Conservation (phyloP, 2,329 filamentous ascomycete species). For the Chlorencoelia australis region DNA sequence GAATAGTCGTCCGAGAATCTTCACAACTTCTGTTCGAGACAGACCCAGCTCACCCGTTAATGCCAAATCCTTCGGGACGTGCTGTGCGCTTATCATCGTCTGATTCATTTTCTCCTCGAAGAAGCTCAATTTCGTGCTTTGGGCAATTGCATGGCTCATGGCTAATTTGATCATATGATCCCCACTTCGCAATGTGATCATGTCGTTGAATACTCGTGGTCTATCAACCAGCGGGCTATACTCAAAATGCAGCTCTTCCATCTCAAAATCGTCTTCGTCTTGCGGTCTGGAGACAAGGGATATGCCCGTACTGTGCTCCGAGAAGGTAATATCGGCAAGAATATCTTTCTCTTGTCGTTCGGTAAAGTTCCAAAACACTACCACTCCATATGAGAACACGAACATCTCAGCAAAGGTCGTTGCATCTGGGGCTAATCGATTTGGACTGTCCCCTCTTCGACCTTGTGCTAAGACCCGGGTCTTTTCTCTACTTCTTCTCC, state of each 20-base stretch:
- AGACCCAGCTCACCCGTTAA: slow-evolving; percentile 85
- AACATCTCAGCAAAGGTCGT: slow-evolving; percentile 90
- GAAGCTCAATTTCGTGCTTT: slow-evolving; percentile 91
- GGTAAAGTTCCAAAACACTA: slow-evolving; percentile 98
- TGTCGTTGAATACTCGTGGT: slow-evolving; percentile 94
- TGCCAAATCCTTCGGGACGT: slow-evolving; percentile 81
- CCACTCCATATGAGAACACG: slow-evolving; percentile 92
- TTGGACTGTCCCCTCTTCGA: slow-evolving; percentile 39
- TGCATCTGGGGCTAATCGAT: slow-evolving; percentile 57
- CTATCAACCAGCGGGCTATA: slow-evolving; percentile 80
- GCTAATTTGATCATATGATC: slow-evolving; percentile 99
- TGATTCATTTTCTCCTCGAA: slow-evolving; percentile 95
- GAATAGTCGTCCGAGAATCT: slow-evolving; percentile 82
- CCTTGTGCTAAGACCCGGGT: slow-evolving; percentile 26
- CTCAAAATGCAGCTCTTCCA: slow-evolving; percentile 96
- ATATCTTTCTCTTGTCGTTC: slow-evolving; percentile 95
- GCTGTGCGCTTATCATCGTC: slow-evolving; percentile 87
- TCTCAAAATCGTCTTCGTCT: slow-evolving; percentile 87
- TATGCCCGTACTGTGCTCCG: slow-evolving; percentile 52
- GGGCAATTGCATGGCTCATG: slow-evolving; percentile 93
- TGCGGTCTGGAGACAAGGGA: slow-evolving; percentile 71
- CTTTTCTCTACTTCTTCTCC: slow-evolving; percentile 27
- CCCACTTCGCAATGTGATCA: slow-evolving; percentile 90
- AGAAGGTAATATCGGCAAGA: slow-evolving; percentile 87
- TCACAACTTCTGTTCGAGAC: slow-evolving; percentile 84